Conservation (phyloP, 2,329 filamentous ascomycete genomes). For the Cladosporium sp. region DNA sequence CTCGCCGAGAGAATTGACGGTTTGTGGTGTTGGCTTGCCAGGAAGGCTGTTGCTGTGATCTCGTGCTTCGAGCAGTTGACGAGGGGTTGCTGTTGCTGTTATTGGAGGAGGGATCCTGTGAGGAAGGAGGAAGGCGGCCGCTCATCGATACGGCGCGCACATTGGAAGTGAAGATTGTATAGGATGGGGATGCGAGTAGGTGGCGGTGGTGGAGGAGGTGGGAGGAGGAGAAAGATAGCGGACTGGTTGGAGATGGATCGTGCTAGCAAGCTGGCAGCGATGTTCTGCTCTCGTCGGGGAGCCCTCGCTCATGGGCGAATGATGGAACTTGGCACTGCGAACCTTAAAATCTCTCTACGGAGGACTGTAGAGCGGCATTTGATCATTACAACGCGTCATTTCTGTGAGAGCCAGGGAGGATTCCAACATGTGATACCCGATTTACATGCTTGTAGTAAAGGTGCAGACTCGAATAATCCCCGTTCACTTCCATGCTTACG, state of each 20-base stretch:
- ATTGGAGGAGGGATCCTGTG: slow-evolving; percentile 21
- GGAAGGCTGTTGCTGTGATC: slow-evolving; percentile 50
- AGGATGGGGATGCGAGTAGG: neutral
- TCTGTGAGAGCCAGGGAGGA: too few relatives aligned
- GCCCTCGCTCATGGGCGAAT: too few relatives aligned
- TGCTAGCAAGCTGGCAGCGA: neutral
- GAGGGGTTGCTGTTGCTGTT: slow-evolving; percentile 21
- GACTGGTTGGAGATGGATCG: neutral
- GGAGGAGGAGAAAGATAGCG: neutral
- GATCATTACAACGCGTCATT: too few relatives aligned
- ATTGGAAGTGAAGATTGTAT: slow-evolving; percentile 19
- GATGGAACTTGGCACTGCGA: too few relatives aligned
- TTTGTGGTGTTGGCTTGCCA: slow-evolving; percentile 54
- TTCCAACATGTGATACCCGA: too few relatives aligned
- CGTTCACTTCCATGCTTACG: too few relatives aligned
- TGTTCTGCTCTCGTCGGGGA: neutral
- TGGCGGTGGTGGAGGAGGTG: slow-evolving; percentile 1
- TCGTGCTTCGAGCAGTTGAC: slow-evolving; percentile 37
- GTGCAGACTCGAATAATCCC: too few relatives aligned
- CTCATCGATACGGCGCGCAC: slow-evolving; percentile 44
- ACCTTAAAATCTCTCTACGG: too few relatives aligned
- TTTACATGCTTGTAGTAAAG: too few relatives aligned
- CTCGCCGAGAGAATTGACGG: slow-evolving; percentile 52
- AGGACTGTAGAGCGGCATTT: too few relatives aligned
- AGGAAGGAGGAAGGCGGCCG: slow-evolving; percentile 48